Conservation (phyloP, 2,329 filamentous ascomycete genomes). For the Sphaerulina musiva region DNA sequence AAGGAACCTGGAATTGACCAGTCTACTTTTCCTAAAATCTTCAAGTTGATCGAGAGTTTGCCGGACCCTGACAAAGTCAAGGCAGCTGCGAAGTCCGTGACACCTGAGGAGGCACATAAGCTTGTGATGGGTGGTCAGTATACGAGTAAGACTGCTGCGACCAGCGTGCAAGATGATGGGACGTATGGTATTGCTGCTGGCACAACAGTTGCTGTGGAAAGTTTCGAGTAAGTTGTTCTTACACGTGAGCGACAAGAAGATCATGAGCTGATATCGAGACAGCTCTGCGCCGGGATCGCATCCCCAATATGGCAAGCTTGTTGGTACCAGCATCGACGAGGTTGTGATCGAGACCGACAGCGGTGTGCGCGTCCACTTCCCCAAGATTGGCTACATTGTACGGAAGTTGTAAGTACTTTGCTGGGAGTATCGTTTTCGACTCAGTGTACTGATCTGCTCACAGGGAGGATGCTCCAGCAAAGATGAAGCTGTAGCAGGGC, state of each 20-base stretch:
- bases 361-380: constrained; percentile 35
- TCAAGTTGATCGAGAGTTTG: constrained; percentile 24
- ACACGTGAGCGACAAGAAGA: not conserved
- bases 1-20: constrained; percentile 23
- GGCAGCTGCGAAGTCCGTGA: constrained; percentile 17
- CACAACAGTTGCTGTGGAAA: constrained; percentile 25
- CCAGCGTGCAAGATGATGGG: constrained; percentile 18
- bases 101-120: constrained; percentile 25
- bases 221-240: constrained; percentile 24
- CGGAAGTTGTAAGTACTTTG: constrained; percentile 11
- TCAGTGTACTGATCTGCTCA: not conserved
- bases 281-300: constrained; percentile 25
- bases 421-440: not conserved
- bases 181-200: constrained; percentile 21
- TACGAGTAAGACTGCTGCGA: constrained; percentile 13
- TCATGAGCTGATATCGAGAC: constrained; percentile 3
- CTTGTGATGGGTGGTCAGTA: constrained; percentile 19
- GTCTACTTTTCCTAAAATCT: constrained; percentile 24
- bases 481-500: not conserved
- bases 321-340: constrained; percentile 24
- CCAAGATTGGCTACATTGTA: constrained; percentile 35
- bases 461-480: constrained; percentile 7
- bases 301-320: constrained; percentile 29
- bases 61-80: constrained; percentile 14
- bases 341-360: constrained; percentile 28